Percentiles rank a stretch among this genome's conserved stretches.
Conservation (phyloP, 257 asterid genomes). For the Anisodus tanguticus region DNA sequence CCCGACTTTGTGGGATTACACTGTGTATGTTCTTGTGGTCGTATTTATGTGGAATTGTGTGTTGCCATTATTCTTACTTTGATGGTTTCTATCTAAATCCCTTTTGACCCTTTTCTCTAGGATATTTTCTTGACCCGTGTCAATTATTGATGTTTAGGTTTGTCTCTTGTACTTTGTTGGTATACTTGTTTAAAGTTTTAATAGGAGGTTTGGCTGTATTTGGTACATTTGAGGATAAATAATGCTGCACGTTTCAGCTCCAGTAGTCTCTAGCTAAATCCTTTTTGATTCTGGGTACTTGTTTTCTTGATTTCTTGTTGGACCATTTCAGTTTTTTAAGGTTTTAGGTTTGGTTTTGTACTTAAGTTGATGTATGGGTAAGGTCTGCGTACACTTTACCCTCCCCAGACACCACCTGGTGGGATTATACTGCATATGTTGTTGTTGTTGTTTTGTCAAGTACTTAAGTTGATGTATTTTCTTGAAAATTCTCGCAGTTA, state of each 20-base stretch:
- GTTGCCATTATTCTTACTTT: not conserved
- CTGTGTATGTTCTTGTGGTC: no score
- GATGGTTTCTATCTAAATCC: not conserved
- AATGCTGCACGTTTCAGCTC: not conserved
- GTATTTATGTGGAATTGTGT: not conserved
- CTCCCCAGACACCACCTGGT: no score
- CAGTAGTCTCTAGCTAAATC: no score
- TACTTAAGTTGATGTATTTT: not conserved
- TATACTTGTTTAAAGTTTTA: no score
- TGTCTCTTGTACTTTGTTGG: not conserved
- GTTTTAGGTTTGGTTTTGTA: not conserved
- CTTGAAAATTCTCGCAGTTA: not conserved
- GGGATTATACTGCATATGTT: no score
- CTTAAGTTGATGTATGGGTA: not conserved
- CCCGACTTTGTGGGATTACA: no score
- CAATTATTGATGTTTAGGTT: not conserved
- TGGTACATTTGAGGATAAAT: slow-evolving; percentile 1
- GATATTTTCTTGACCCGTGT: not conserved
- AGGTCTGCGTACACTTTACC: no score
- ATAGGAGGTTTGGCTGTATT: not conserved
- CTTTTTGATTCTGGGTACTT: not conserved
- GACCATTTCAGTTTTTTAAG: not conserved
- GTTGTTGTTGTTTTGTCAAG: no score
- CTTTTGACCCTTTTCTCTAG: not conserved
- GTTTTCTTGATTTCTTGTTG: slow-evolving; percentile 9